Base-by-base conservation (phyloP, 164 flowering plant genomes). In the Umbilicus rupestris region DNA sequence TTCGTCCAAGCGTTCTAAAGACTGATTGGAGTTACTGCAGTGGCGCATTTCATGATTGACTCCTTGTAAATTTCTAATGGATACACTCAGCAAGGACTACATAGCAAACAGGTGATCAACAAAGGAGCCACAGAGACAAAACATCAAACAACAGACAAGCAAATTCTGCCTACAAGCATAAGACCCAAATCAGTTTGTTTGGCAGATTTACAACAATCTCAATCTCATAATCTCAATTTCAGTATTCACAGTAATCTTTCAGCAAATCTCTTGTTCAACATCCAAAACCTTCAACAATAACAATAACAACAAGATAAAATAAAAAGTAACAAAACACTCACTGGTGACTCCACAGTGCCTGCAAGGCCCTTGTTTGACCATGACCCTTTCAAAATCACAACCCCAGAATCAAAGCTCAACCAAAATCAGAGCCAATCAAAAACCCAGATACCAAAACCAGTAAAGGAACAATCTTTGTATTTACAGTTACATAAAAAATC, bases 301-400 rank as follows among this genome's bases (percentile, higher is more conserved):
- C n/a, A n/a, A n/a, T n/a, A 28, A 16, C 15, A 57, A 50, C 28
- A 62, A 46, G 7, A 12, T 33, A 42, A 7, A n/a, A n/a, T n/a
- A n/a, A n/a, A n/a, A 16, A 16, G 1, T 45, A 66, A 33, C 20
- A 26, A 35, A 26, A 49, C 22, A 68, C 79, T 77, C 66, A 77
- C 80, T 39, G 42, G 59, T 47, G 62, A 67, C 67, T 28, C 80
- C 80, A 72, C 80, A 77, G 46, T 77, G 77, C 60, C 47, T 65
- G 65, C 80, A 77, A 63, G 80, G 80, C 19, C 80, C 80, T 64
- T 70, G 63, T 70, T 74, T 77, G 30, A 69, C 73, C 80, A 77
- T 77, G 44, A 31, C 52, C 50, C 39, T 71, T 39, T 39, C 47
- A 29, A 37, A 20, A 24, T 57, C 35, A 20, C 64, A 12, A 55